phyloP scores from a whole-genome alignment of 1,284 basidiomycete species.

The Tranzscheliella williamsii region DNA sequence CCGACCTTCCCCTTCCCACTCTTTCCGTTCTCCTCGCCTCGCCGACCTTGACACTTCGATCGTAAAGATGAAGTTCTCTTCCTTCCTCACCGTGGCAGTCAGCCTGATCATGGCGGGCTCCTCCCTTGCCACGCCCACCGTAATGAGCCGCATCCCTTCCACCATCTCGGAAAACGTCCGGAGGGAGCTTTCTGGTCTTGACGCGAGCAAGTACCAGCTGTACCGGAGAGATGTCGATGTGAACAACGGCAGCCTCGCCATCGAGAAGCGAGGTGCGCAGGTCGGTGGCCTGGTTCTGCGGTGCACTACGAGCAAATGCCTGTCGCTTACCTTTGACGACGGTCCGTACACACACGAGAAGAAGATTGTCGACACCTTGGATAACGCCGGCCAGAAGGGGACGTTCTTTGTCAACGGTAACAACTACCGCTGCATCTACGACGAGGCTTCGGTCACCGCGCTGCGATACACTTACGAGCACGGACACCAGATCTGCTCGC shows the following conservation, averaged over 20 bases:
- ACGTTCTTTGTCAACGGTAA: constrained; percentile 56
- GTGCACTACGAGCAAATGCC: constrained; percentile 21
- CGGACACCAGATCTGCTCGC: constrained; percentile 47
- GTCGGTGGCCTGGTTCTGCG: constrained; percentile 17
- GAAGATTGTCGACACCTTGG: constrained; percentile 32
- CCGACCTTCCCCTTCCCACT: too few relatives aligned
- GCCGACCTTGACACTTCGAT: too few relatives aligned
- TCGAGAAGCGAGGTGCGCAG: constrained; percentile 15
- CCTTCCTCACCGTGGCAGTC: constrained; percentile 14
- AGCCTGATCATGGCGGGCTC: constrained; percentile 7
- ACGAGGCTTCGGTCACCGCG: constrained; percentile 5
- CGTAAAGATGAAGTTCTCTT: constrained; percentile 21
- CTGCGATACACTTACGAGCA: constrained; percentile 30
- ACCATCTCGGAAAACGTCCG: constrained; percentile 28
- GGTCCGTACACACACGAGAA: constrained; percentile 37
- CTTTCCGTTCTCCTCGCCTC: too few relatives aligned
- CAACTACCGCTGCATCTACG: constrained; percentile 50
- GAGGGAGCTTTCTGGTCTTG: constrained; percentile 6
- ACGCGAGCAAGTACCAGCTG: constrained; percentile 10
- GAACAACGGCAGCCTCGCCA: background rate
- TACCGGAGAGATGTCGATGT: constrained; percentile 4
- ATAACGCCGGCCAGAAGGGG: constrained; percentile 22
- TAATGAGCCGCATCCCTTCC: constrained; percentile 20
- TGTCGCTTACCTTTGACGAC: constrained; percentile 51
- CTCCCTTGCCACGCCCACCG: constrained; percentile 15